phyloP scores from a whole-genome alignment of 1,284 basidiomycete species.

The Heterobasidion occidentale region DNA sequence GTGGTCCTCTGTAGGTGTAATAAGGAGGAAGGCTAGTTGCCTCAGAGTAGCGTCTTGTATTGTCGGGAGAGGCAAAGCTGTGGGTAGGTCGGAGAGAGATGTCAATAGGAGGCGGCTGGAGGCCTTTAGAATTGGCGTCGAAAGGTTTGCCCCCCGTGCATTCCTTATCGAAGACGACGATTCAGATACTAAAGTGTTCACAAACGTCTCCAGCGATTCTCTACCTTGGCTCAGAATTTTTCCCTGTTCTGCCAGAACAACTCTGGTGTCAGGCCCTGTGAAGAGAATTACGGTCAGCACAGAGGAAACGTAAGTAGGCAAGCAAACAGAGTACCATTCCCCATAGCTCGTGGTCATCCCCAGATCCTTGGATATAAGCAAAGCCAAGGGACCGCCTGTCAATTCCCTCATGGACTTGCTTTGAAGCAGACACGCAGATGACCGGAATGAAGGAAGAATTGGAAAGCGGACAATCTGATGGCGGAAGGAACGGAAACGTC shows the following conservation, averaged over 20 bases:
- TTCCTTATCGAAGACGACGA: neutral
- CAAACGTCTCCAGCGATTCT: conserved; percentile 37
- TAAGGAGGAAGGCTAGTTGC: conserved; percentile 5
- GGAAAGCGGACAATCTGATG: conserved; percentile 3
- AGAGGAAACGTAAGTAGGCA: no score
- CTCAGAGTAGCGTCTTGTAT: neutral
- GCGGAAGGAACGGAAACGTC: conserved; percentile 30
- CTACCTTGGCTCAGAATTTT: conserved; percentile 40
- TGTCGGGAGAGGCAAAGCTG: conserved; percentile 3
- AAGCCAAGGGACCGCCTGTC: conserved; percentile 58
- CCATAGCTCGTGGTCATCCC: conserved; percentile 88
- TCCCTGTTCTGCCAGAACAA: conserved; percentile 62
- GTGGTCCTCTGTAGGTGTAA: neutral
- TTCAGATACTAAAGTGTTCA: conserved; percentile 34
- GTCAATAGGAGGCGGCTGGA: conserved; percentile 17
- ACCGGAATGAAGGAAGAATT: conserved; percentile 46
- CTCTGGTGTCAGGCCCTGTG: conserved; percentile 62
- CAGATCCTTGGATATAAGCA: conserved; percentile 82
- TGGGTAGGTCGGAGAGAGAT: conserved; percentile 17
- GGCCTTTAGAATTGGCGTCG: conserved; percentile 17
- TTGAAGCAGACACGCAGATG: conserved; percentile 75
- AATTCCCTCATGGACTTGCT: conserved; percentile 45
- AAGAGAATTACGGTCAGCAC: neutral
- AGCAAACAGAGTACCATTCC: conserved; percentile 40
- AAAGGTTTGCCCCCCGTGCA: conserved; percentile 13